Base-by-base conservation (phyloP, 129 eudicot species). In the Pittosporum tobira region DNA sequence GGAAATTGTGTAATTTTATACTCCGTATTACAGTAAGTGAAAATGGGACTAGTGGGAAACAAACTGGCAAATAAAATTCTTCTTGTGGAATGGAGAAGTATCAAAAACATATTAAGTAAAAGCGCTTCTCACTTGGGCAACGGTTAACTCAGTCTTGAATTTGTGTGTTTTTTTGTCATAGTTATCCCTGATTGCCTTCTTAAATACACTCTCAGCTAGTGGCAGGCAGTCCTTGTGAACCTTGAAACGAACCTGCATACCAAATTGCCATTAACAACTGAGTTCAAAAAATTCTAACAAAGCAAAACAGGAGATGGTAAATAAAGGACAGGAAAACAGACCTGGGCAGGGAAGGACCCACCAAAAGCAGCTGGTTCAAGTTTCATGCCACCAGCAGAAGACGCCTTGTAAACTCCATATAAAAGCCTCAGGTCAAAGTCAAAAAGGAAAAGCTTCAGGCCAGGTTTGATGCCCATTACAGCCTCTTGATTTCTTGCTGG, bases 321-420 rank as follows among this genome's bases (percentile, higher is more conserved):
- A 28, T 16, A 28, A 7, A n/a, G 23, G 4, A 53, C 18, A 38
- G 34, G 15, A 28, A 0, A 53, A 28, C 59, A 28, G 60, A 54
- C 60, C 60, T 54, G 60, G 0, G 60, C 60, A 30, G 60, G 60
- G 43, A 54, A 54, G 31, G 60, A 42, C 3, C 60, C 60, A 30
- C 4, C 60, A 54, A 54, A 54, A 28, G 60, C 36, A 30, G 60
- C 24, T 30, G 60, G 60, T 54, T 54, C 60, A 54, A 54, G 60
- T 21, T 54, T 54, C 42, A 54, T 54, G 42, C 60, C 60, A 9
- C 60, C 60, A 1, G 22, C 60, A 30, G 60, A 54, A 29, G 60
- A 54, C 18, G 60, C 60, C 25, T 54, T 54, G 60, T 54, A 54
- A 27, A 54, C 19, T 54, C 60, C 60, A 54, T 54, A 54, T 43